phyloP scores from a whole-genome alignment of 805 yeast genomes.

The Wickerhamiella occidentalis region DNA sequence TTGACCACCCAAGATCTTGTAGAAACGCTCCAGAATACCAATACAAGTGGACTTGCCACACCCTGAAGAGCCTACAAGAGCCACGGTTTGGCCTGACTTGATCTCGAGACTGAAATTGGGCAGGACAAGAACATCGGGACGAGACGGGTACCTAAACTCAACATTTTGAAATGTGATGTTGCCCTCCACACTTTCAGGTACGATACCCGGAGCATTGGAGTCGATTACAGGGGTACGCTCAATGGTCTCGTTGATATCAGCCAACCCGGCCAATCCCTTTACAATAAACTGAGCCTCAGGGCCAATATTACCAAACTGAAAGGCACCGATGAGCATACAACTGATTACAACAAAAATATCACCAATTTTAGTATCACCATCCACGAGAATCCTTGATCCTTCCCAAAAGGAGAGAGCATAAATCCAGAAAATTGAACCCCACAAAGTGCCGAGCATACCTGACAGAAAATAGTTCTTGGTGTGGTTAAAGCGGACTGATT shows the following conservation, averaged over 20 bases:
- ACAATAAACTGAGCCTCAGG: conserved; percentile 31
- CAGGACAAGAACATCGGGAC: conserved; percentile 72
- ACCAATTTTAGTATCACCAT: conserved; percentile 28
- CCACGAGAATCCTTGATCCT: conserved; percentile 31
- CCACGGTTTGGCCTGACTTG: conserved; percentile 83
- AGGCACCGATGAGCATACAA: conserved; percentile 34
- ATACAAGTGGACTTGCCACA: conserved; percentile 89
- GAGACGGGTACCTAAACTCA: conserved; percentile 69
- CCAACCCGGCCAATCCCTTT: conserved; percentile 32
- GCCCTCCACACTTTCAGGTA: conserved; percentile 32
- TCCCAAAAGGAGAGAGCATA: conserved; percentile 35
- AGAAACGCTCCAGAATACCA: conserved; percentile 75
- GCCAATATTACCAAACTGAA: conserved; percentile 32
- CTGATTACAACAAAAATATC: conserved; percentile 29
- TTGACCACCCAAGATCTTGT: conserved; percentile 63
- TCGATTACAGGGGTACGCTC: conserved; percentile 33
- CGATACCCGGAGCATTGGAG: conserved; percentile 24
- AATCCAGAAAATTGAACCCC: conserved; percentile 29
- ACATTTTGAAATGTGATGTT: conserved; percentile 75
- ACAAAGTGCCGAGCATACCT: conserved; percentile 29
- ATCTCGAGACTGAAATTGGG: conserved; percentile 63
- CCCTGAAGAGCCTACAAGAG: conserved; percentile 93
- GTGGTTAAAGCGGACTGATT: conserved; percentile 22
- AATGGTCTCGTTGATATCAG: conserved; percentile 33
- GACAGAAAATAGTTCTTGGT: conserved; percentile 25